Conservation (phyloP, 2,329 filamentous ascomycete genomes). For the Aspergillus japonicus region DNA sequence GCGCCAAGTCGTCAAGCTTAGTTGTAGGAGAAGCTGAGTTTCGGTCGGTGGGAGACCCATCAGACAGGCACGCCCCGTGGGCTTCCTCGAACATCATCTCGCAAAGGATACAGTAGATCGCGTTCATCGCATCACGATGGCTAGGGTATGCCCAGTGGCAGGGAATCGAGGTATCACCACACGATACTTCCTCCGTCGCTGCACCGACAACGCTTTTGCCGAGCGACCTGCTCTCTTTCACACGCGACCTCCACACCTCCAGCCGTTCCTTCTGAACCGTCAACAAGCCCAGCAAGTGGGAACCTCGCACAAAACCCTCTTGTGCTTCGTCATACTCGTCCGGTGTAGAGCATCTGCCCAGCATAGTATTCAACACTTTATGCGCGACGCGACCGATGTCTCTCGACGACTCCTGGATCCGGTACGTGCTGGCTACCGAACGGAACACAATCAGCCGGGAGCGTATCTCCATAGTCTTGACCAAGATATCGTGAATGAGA, state of each 20-base stretch:
- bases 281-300: conserved; percentile 17
- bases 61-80: too few species aligned
- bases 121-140: conserved; percentile 18
- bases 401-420: conserved; percentile 5
- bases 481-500: conserved; percentile 24
- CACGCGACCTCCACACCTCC: conserved; percentile 17
- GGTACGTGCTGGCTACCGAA: conserved; percentile 8
- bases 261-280: conserved; percentile 15
- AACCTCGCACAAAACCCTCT: conserved; percentile 14
- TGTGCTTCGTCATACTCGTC: conserved; percentile 12
- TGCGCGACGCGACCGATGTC: conserved; percentile 9
- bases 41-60: background rate
- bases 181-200: too few species aligned
- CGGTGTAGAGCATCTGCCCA: conserved; percentile 4
- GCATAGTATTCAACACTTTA: conserved; percentile 7
- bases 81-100: conserved; percentile 11
- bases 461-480: conserved; percentile 22
- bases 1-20: background rate
- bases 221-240: background rate
- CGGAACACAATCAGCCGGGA: conserved; percentile 17
- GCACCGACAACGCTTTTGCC: too few species aligned
- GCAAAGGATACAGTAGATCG: conserved; percentile 13
- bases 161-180: too few species aligned
- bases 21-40: background rate
- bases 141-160: background rate